These are phyloP conservation scores for Endogone sp. DNA, from an alignment of 192 early-diverging fungal species.

Conservation along the genomic window DNA sequence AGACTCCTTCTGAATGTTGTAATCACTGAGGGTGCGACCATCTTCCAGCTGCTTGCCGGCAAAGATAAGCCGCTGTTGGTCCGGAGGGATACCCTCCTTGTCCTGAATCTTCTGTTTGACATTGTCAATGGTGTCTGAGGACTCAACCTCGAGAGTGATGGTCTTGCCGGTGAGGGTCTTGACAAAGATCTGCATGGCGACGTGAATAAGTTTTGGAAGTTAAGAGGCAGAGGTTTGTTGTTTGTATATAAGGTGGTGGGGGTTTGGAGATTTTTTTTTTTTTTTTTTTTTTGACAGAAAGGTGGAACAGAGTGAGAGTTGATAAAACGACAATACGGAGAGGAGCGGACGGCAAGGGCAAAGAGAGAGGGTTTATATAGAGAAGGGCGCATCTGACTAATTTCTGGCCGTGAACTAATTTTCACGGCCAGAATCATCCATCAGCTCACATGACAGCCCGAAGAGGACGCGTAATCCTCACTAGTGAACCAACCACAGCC, in stretches of 20 bases:
- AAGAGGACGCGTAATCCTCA: neutral
- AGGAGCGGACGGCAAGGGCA: neutral
- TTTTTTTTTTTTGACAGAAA: neutral
- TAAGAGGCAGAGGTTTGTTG: too few species aligned
- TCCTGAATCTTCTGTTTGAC: slow-evolving; percentile 81
- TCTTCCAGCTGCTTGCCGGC: slow-evolving; percentile 79
- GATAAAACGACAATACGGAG: too few species aligned
- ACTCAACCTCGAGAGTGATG: slow-evolving; percentile 71
- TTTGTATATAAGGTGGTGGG: too few species aligned
- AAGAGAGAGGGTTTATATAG: neutral
- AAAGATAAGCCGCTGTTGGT: slow-evolving; percentile 79
- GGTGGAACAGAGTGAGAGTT: neutral
- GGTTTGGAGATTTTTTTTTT: neutral
- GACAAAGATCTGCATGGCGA: slow-evolving; percentile 72
- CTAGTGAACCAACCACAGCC: neutral
- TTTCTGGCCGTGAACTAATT: too few species aligned
- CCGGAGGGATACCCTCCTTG: slow-evolving; percentile 76
- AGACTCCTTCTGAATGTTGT: slow-evolving; percentile 77
- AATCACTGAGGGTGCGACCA: slow-evolving; percentile 64
- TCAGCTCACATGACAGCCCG: neutral
- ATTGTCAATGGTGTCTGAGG: slow-evolving; percentile 77
- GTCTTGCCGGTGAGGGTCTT: slow-evolving; percentile 79
- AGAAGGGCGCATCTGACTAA: neutral
- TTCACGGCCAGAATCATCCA: neutral
- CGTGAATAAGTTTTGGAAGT: too few species aligned